Base-by-base conservation (phyloP, 495 filamentous ascomycete species). In the Chaetomidium leptoderma region DNA sequence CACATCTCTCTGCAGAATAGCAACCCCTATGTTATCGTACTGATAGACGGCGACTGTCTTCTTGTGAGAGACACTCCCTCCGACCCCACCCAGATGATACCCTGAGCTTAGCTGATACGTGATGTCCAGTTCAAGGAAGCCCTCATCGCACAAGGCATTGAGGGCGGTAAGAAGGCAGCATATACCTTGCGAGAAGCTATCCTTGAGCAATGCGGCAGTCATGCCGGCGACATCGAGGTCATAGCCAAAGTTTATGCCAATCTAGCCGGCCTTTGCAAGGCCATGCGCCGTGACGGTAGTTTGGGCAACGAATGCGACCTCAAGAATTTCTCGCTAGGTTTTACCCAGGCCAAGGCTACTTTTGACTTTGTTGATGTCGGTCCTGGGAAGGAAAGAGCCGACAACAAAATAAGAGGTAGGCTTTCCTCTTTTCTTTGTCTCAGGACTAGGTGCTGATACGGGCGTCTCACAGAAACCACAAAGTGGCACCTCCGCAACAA, bases 281-380 rank as follows among this genome's bases (percentile, higher is more conserved):
- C 77, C 65, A 64, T 91, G 85, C 66, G 72, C 63, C 63, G 74
- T 62, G 67, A 81, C 65, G 87, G 86, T 23, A 74, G 83, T 30
- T 66, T 86, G 10, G 72, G 78, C 6, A 78, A 77, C 37, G 70
- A 81, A 6, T 66, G 68, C 16, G 63, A 75, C 26, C 66, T 91
- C 33, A 79, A 83, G 53, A 82, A 88, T 27, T 95, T 95, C 68
- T 80, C 82, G 26, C 75, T 83, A 17, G 90, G 89, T 13, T 91
- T 93, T 74, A 91, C 88, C 65, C 84, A 85, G 63, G 84, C 78
- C 47, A 83, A 82, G 59, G 76, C 81, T 4, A 76, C 81, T 2
- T 90, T 89, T 64, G 87, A 91, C 64, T 87, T 90, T 70, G 72
- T 91, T 37, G 88, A 93, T 68, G 81, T 90, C 42, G 88, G 88